Percentiles rank a stretch among this genome's conserved stretches.
These are phyloP conservation scores for Pyrenophora tritici-repentis DNA, from an alignment of 2,329 filamentous ascomycete genomes.

Conservation along the genomic window DNA sequence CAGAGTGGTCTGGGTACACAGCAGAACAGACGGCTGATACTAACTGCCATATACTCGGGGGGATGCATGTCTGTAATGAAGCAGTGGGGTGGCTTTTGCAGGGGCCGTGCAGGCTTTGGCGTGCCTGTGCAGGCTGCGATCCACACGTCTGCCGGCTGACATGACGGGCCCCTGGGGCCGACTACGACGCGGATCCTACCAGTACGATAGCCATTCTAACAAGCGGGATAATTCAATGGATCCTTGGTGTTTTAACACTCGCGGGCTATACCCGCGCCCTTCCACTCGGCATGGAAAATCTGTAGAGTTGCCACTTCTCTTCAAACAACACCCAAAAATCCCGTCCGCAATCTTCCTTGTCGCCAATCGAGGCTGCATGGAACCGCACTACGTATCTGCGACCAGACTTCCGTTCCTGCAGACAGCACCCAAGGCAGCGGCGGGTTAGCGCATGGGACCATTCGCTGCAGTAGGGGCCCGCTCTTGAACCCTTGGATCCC, in stretches of 20 bases:
- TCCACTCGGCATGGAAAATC: constrained; percentile 1
- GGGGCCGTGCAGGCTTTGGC: constrained; percentile 3
- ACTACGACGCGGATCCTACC: constrained; percentile 13
- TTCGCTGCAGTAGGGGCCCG: constrained; percentile 15
- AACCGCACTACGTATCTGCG: constrained; percentile 5
- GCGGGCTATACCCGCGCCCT: constrained; percentile 7
- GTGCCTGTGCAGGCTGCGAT: constrained; percentile 10
- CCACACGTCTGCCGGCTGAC: constrained; percentile 13
- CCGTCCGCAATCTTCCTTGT: neutral
- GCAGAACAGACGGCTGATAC: neutral
- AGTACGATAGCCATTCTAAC: constrained; percentile 13
- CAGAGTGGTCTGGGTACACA: neutral
- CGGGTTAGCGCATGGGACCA: constrained; percentile 18
- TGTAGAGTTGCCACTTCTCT: neutral
- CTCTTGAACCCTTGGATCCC: constrained; percentile 19
- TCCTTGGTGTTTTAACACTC: constrained; percentile 12
- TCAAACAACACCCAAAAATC: neutral
- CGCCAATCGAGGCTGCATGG: constrained; percentile 5
- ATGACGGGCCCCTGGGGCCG: constrained; percentile 15
- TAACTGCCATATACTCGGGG: constrained; percentile 4
- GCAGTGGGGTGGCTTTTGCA: constrained; percentile 7
- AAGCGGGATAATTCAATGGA: constrained; percentile 17
- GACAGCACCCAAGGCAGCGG: constrained; percentile 14
- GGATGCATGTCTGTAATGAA: constrained; percentile 15
- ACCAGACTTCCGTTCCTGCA: constrained; percentile 14